phyloP scores from a whole-genome alignment of 2,329 filamentous ascomycete species.

The Scytalidium sp. region DNA sequence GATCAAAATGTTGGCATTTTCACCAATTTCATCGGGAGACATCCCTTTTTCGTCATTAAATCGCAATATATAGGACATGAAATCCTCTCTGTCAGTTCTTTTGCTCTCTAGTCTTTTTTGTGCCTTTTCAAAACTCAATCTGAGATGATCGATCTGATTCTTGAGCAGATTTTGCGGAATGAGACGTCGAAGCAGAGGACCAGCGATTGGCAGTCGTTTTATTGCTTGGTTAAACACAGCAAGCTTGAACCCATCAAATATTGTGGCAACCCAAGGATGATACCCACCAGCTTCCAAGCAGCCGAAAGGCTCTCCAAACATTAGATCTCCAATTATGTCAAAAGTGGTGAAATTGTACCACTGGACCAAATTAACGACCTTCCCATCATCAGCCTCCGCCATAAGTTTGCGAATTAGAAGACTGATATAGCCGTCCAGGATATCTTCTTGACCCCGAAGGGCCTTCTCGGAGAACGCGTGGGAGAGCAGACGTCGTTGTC shows the following conservation, averaged over 20 bases:
- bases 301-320: constrained; percentile 29
- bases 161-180: constrained; percentile 6
- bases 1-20: constrained; percentile 1
- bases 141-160: constrained; percentile 11
- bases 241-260: constrained; percentile 11
- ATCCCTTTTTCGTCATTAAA: constrained; percentile 15
- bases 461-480: constrained; percentile 18
- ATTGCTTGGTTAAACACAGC: background rate
- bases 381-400: constrained; percentile 21
- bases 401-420: constrained; percentile 14
- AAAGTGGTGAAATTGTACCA: constrained; percentile 26
- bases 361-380: constrained; percentile 22
- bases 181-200: background rate
- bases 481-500: constrained; percentile 14
- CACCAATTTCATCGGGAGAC: background rate
- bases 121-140: constrained; percentile 15
- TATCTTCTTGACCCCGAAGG: constrained; percentile 24
- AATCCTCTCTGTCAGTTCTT: constrained; percentile 31
- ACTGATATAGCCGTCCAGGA: constrained; percentile 29
- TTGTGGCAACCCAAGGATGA: constrained; percentile 18
- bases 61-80: constrained; percentile 28
- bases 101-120: constrained; percentile 3
- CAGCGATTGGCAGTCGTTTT: background rate
- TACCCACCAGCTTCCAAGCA: constrained; percentile 22
- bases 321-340: constrained; percentile 25